Base-by-base conservation (phyloP, 805 yeast species). In the Ascoidea rubescens region DNA sequence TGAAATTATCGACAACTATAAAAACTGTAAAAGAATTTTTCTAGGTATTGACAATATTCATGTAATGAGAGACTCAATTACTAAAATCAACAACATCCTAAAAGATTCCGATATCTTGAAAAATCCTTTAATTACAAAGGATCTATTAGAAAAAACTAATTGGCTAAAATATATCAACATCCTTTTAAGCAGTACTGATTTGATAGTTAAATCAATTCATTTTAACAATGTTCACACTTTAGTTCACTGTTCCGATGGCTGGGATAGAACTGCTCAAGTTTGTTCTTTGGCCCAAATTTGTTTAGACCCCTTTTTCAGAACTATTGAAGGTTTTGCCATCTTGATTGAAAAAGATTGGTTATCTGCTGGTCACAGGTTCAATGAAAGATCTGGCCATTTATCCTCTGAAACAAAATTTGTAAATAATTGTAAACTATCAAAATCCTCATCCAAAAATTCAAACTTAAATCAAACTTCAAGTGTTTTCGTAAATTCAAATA, bases 171-270 rank as follows among this genome's bases (percentile, higher is more conserved):
- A 87, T 55, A 68, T 87, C 2, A 71, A 80, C 8, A 72, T 84
- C 21, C 72, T 91, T 43, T 65, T 93, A 50, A 80, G 80, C 49
- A 82, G 95, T 0, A 84, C 89, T 0, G 90, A 86, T 52, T 74
- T 85, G 43, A 77, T 93, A 48, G 79, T 84, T 31, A 84, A 87
- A 61, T 84, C 91, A n/a, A 75, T 93, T 28, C 86, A 87, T 51
- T 78, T 83, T 59, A 87, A 88, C 64, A 79, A 82, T 56, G 84
- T 93, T 17, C 95, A 91, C 64, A 74, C 91, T 4, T 63, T 93
- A 7, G 76, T 93, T 5, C 99, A 93, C 68, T 93, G 99, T 64
- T 88, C 97, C 0, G 99, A 93, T 69, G 99, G 99, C 1, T 93
- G 99, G 99, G 99, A 93, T 63, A 72, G 99, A 53, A 93, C 99